Evolutionary conservation across 352 stramenopile genomes (phyloP).

Genomic region (Pythium aristosporum): DNA sequence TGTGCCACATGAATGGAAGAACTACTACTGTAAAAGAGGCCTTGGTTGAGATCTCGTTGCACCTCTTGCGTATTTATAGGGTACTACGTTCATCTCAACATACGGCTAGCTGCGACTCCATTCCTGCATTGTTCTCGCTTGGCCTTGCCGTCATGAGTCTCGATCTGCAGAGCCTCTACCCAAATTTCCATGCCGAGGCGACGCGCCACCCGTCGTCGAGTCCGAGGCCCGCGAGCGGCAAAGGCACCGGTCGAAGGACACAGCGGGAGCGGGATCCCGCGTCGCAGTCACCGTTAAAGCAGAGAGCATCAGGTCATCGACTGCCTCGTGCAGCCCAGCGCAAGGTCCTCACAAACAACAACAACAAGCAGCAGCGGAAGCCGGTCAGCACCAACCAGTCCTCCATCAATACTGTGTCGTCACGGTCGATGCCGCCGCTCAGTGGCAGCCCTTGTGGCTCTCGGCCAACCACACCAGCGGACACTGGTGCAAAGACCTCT

Average conservation of each 20-base stretch:
- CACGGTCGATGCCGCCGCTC: slow-evolving; percentile 7
- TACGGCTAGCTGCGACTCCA: too few species aligned
- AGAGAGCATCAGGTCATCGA: background rate
- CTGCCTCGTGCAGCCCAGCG: background rate
- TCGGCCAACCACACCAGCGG: background rate
- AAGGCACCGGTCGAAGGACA: slow-evolving; percentile 4
- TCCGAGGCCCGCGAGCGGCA: slow-evolving; percentile 21
- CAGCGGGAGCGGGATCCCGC: background rate
- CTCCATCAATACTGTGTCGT: background rate
- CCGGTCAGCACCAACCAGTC: background rate
- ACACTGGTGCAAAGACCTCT: background rate
- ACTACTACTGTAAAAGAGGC: background rate
- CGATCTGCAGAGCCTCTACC: slow-evolving; percentile 40
- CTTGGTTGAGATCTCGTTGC: background rate
- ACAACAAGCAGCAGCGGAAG: background rate
- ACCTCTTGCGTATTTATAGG: slow-evolving; percentile 8
- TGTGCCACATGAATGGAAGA: background rate
- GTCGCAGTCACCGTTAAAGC: background rate
- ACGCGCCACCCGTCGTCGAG: slow-evolving; percentile 25
- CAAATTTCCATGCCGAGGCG: slow-evolving; percentile 56
- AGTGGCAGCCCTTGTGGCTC: background rate
- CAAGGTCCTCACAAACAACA: background rate
- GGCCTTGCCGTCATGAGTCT: slow-evolving; percentile 17
- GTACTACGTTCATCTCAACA: too few species aligned
- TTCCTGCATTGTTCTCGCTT: background rate